phyloP scores from a whole-genome alignment of 495 filamentous ascomycete genomes.

The Podospora pseudoanserina region DNA sequence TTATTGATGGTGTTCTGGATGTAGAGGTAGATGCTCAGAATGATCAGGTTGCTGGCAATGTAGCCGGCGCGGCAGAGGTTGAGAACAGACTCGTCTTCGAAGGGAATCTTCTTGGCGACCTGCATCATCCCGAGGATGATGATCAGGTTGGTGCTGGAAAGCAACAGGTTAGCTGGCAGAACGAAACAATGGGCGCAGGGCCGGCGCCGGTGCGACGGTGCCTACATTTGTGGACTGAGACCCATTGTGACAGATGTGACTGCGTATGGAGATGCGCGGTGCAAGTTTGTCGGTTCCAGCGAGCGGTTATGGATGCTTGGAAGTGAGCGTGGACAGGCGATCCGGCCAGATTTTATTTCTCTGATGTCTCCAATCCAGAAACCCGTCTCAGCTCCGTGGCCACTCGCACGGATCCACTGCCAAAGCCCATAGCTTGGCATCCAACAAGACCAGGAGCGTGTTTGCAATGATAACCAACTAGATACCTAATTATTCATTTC shows the following conservation, averaged over 20 bases:
- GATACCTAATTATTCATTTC: too few species aligned
- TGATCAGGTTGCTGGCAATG: conserved; percentile 83
- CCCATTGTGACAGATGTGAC: not conserved
- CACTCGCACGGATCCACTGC: not conserved
- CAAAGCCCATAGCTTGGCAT: not conserved
- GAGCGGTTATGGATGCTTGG: not conserved
- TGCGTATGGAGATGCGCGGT: not conserved
- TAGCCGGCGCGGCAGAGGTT: conserved; percentile 80
- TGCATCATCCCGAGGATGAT: conserved; percentile 99
- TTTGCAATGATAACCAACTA: too few species aligned
- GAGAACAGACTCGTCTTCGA: conserved; percentile 86
- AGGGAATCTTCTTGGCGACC: conserved; percentile 89
- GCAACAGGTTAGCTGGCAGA: conserved; percentile 2
- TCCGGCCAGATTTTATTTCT: conserved; percentile 7
- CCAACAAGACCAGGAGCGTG: too few species aligned
- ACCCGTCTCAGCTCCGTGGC: not conserved
- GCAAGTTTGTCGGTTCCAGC: not conserved
- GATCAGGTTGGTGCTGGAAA: conserved; percentile 76
- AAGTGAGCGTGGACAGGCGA: not conserved
- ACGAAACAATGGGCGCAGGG: not conserved
- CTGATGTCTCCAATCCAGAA: not conserved
- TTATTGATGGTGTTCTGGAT: conserved; percentile 76
- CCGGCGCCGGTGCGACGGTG: not conserved
- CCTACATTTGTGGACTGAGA: conserved; percentile 3
- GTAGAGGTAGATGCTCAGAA: conserved; percentile 77